Evolutionary conservation across 2,329 filamentous ascomycete genomes (phyloP).

Genomic region (Periconia macrospinosa): DNA sequence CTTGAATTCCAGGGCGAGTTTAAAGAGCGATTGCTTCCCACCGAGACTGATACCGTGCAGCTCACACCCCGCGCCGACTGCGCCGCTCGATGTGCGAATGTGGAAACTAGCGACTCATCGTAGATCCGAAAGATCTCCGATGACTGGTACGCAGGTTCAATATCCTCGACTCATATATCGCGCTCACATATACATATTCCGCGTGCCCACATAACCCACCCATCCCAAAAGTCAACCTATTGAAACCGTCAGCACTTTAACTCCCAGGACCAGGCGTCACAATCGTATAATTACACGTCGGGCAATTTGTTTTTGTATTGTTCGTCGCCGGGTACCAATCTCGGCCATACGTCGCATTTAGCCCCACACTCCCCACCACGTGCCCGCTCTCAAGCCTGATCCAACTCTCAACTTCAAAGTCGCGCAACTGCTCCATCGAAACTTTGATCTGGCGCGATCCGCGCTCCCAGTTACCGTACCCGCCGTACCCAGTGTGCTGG

Average conservation of each 20-base stretch:
- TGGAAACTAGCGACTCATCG: too few species aligned
- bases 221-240: not conserved
- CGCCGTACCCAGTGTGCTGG: slow-evolving; percentile 68
- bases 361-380: slow-evolving; percentile 51
- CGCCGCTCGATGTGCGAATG: too few species aligned
- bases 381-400: slow-evolving; percentile 60
- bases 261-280: slow-evolving; percentile 2
- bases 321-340: slow-evolving; percentile 52
- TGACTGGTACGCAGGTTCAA: too few species aligned
- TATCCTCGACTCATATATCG: too few species aligned
- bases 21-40: too few species aligned
- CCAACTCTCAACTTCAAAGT: slow-evolving; percentile 56
- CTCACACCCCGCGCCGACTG: too few species aligned
- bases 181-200: not conserved
- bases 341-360: slow-evolving; percentile 61
- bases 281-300: slow-evolving; percentile 7
- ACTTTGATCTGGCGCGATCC: slow-evolving; percentile 59
- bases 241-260: not conserved
- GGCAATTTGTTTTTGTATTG: slow-evolving; percentile 5
- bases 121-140: too few species aligned
- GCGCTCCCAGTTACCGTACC: slow-evolving; percentile 65
- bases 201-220: not conserved
- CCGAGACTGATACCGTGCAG: too few species aligned
- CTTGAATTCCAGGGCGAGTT: too few species aligned
- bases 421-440: slow-evolving; percentile 42